Evolutionary conservation across 2,329 filamentous ascomycete species (phyloP).

Genomic region (Helicocarpus griseus): DNA sequence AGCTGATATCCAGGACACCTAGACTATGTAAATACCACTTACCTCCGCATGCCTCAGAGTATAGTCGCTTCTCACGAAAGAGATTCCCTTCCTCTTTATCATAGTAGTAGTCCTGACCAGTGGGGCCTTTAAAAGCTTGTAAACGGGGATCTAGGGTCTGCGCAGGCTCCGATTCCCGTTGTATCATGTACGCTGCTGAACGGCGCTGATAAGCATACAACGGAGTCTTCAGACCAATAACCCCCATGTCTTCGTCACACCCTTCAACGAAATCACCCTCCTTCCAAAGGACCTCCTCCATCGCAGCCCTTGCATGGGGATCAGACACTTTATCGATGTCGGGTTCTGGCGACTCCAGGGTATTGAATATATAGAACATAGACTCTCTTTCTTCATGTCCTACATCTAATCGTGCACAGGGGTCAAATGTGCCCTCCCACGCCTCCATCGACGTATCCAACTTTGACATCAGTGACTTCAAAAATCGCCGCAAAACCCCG

Average conservation of each 20-base stretch:
- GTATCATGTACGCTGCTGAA: slow-evolving; percentile 74
- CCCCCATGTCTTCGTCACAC: slow-evolving; percentile 15
- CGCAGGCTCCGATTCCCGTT: slow-evolving; percentile 60
- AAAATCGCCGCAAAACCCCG: slow-evolving; percentile 22
- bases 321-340: slow-evolving; percentile 22
- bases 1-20: slow-evolving; percentile 1
- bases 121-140: slow-evolving; percentile 49
- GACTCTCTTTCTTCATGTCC: slow-evolving; percentile 30
- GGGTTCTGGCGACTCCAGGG: slow-evolving; percentile 32
- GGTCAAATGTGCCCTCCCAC: slow-evolving; percentile 27
- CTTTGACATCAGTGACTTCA: slow-evolving; percentile 31
- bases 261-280: slow-evolving; percentile 7
- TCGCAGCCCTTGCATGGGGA: slow-evolving; percentile 24
- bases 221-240: slow-evolving; percentile 41
- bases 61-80: slow-evolving; percentile 57
- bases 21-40: slow-evolving; percentile 20
- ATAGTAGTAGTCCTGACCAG: slow-evolving; percentile 57
- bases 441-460: slow-evolving; percentile 30
- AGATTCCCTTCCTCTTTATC: slow-evolving; percentile 55
- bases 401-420: slow-evolving; percentile 3
- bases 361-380: slow-evolving; percentile 43
- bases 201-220: slow-evolving; percentile 72
- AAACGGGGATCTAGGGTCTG: slow-evolving; percentile 65
- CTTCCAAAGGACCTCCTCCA: slow-evolving; percentile 26
- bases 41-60: slow-evolving; percentile 66